phyloP scores from a whole-genome alignment of 2,329 filamentous ascomycete species.

The Raffaelea albimanens region DNA sequence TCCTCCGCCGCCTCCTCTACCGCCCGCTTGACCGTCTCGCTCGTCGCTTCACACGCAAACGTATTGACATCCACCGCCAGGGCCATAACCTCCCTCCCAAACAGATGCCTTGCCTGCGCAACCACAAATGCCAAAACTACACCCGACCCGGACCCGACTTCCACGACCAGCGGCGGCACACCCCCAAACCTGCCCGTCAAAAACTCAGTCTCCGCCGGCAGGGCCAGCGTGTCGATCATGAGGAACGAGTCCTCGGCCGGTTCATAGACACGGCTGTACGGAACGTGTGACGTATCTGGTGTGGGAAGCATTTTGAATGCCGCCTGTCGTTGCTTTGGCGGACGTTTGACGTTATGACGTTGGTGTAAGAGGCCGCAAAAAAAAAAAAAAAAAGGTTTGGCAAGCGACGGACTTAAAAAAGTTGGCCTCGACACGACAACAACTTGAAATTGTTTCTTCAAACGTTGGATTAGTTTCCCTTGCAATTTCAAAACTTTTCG shows the following conservation, averaged over 20 bases:
- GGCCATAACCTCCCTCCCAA: slow-evolving; percentile 55
- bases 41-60: slow-evolving; percentile 70
- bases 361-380: neutral
- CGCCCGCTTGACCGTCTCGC: slow-evolving; percentile 53
- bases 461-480: no score
- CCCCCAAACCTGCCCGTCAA: slow-evolving; percentile 56
- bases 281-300: slow-evolving; percentile 84
- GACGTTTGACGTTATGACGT: no score
- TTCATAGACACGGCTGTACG: slow-evolving; percentile 83
- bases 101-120: slow-evolving; percentile 62
- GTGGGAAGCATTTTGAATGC: slow-evolving; percentile 70
- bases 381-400: no score
- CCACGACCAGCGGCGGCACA: slow-evolving; percentile 61
- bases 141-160: slow-evolving; percentile 85
- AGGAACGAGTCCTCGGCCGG: slow-evolving; percentile 94
- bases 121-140: slow-evolving; percentile 85
- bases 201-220: slow-evolving; percentile 56
- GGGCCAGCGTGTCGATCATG: slow-evolving; percentile 82
- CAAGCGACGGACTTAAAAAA: no score
- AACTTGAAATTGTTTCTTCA: no score
- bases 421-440: no score
- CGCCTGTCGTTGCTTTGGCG: no score
- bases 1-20: slow-evolving; percentile 16
- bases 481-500: no score
- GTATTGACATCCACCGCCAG: slow-evolving; percentile 77